Conservation (phyloP, 1,284 basidiomycete species). For the Ganoderma resinaceum region DNA sequence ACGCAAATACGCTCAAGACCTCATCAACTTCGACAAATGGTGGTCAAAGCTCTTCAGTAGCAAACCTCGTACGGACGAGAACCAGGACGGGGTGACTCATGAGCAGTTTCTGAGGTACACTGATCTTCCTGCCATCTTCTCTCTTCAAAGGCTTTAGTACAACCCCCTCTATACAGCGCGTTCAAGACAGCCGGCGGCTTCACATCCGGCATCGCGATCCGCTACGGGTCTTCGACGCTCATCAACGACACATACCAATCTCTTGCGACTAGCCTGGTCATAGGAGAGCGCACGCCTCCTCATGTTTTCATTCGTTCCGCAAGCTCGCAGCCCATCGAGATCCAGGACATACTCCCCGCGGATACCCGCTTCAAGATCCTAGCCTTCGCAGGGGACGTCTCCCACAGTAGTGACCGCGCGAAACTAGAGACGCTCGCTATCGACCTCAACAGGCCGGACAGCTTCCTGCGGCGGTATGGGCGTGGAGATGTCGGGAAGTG, state of each 20-base stretch:
- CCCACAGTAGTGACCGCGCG: conserved; percentile 45
- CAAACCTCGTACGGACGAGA: conserved; percentile 66
- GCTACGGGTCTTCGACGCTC: conserved; percentile 62
- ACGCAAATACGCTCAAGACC: conserved; percentile 76
- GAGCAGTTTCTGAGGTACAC: conserved; percentile 65
- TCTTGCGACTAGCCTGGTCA: conserved; percentile 52
- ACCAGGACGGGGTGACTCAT: conserved; percentile 68
- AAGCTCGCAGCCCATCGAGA: conserved; percentile 65
- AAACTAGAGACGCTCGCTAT: conserved; percentile 53
- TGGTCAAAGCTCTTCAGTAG: conserved; percentile 79
- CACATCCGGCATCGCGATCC: conserved; percentile 70
- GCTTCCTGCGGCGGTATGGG: conserved; percentile 46
- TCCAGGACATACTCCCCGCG: conserved; percentile 74
- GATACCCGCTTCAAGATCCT: conserved; percentile 74
- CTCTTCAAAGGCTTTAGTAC: neutral
- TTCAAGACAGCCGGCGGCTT: conserved; percentile 67
- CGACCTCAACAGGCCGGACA: conserved; percentile 46
- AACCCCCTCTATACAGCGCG: conserved; percentile 43
- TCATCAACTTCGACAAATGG: conserved; percentile 82
- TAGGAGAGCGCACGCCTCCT: conserved; percentile 68
- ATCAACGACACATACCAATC: conserved; percentile 53
- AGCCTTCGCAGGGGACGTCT: conserved; percentile 51
- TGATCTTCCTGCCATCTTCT: neutral
- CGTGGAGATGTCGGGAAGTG: conserved; percentile 41
- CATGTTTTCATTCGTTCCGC: conserved; percentile 68